A percentile compares a stretch with the other conserved stretches of the same genome.
Evolutionary conservation across 2,329 filamentous ascomycete species (phyloP).

Genomic region (Beauveria australis): DNA sequence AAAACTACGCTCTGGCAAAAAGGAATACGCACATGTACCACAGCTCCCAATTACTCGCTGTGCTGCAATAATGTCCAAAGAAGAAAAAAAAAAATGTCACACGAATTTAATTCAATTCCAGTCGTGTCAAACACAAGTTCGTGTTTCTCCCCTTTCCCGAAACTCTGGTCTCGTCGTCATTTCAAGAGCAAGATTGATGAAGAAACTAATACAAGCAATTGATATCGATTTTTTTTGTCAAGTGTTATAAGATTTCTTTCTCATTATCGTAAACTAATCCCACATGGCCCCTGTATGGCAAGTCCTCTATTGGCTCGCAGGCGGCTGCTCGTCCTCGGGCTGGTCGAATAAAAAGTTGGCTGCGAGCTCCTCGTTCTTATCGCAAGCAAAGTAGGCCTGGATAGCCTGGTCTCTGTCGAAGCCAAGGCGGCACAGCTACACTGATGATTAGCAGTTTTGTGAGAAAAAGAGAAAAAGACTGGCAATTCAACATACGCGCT

Average conservation of each 20-base stretch:
- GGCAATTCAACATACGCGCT: conserved; percentile 53
- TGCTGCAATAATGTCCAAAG: too few species aligned
- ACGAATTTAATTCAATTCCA: neutral
- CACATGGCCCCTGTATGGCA: neutral
- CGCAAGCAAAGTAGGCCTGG: conserved; percentile 97
- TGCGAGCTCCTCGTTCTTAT: conserved; percentile 98
- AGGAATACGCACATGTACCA: neutral
- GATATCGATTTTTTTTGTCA: neutral
- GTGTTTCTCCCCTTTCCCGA: neutral
- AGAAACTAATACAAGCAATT: neutral
- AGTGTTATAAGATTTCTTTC: neutral
- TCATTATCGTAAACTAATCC: conserved; percentile 10
- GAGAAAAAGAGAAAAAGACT: neutral
- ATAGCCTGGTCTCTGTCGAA: conserved; percentile 91
- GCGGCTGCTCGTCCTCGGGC: conserved; percentile 70
- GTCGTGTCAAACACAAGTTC: neutral
- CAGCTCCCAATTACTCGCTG: neutral
- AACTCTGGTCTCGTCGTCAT: neutral
- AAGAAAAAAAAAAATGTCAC: too few species aligned
- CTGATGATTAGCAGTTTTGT: neutral
- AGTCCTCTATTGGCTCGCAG: conserved; percentile 29
- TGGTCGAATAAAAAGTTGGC: conserved; percentile 98
- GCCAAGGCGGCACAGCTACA: conserved; percentile 78
- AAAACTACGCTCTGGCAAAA: too few species aligned
- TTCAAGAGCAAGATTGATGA: neutral